A percentile compares a stretch with the other conserved stretches of the same genome.
phyloP scores from a whole-genome alignment of 2,329 filamentous ascomycete genomes.

The Coniochaeta sp. region DNA sequence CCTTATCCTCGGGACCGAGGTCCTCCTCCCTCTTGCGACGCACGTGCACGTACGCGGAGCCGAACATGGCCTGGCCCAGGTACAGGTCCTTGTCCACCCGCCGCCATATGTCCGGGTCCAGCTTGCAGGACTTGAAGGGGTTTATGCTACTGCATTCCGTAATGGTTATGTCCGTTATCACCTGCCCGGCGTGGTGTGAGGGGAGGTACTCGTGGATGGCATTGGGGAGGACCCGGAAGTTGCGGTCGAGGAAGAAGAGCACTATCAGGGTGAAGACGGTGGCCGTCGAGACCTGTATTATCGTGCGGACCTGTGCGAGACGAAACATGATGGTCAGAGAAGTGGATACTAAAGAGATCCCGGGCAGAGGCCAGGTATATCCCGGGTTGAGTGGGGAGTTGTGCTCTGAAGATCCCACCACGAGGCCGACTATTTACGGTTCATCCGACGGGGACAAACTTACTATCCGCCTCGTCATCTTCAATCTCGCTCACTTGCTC shows the following conservation, averaged over 20 bases:
- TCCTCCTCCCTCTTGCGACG: constrained; percentile 83
- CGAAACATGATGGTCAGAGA: background rate
- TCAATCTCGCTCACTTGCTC: background rate
- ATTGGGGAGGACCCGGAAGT: constrained; percentile 78
- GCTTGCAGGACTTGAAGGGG: constrained; percentile 65
- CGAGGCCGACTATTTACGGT: too few species aligned
- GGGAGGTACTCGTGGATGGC: constrained; percentile 84
- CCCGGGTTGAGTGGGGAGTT: too few species aligned
- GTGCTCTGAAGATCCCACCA: too few species aligned
- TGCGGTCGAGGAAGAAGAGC: constrained; percentile 77
- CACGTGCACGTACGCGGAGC: constrained; percentile 74
- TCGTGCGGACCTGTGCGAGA: constrained; percentile 50
- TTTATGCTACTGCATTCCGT: constrained; percentile 70
- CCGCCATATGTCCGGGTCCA: constrained; percentile 68
- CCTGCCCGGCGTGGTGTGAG: constrained; percentile 72
- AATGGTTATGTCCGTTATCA: constrained; percentile 81
- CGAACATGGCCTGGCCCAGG: constrained; percentile 65
- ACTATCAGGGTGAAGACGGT: constrained; percentile 61
- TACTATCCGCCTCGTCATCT: constrained; percentile 11
- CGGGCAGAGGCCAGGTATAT: too few species aligned
- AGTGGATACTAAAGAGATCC: too few species aligned
- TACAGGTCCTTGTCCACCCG: constrained; percentile 87
- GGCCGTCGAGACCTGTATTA: constrained; percentile 66
- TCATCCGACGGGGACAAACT: background rate
- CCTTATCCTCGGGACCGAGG: constrained; percentile 63